Conservation (phyloP, 1,139 yeast genomes). For the Geotrichum fermentans region DNA sequence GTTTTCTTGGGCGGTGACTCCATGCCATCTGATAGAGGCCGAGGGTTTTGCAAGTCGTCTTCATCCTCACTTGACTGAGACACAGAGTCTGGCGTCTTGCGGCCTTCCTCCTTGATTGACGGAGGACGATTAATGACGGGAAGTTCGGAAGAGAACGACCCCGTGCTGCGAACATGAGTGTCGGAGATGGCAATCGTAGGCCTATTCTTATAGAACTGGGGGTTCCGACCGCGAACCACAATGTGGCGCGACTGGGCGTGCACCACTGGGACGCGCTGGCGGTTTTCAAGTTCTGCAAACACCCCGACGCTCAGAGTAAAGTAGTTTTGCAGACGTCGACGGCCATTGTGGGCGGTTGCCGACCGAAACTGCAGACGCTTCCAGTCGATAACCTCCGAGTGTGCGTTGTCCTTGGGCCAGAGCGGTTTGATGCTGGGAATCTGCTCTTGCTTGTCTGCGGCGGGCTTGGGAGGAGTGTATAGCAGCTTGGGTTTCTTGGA, state of each 20-base stretch:
- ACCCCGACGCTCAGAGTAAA: slow-evolving; percentile 48
- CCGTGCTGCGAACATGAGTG: not conserved
- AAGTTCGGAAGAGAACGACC: not conserved
- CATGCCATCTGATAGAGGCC: slow-evolving; percentile 12
- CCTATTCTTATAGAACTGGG: slow-evolving; percentile 55
- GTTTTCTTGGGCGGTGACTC: slow-evolving; percentile 4
- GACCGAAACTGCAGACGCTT: slow-evolving; percentile 48
- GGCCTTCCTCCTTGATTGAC: slow-evolving; percentile 1
- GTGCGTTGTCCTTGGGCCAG: slow-evolving; percentile 29
- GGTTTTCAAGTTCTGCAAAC: slow-evolving; percentile 36
- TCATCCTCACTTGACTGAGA: slow-evolving; percentile 11
- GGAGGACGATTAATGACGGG: not conserved
- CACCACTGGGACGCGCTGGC: slow-evolving; percentile 29
- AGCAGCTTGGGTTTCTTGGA: slow-evolving; percentile 28
- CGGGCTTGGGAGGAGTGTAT: slow-evolving; percentile 30
- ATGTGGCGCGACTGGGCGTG: slow-evolving; percentile 44
- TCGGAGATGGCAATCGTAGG: slow-evolving; percentile 40
- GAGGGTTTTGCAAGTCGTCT: slow-evolving; percentile 7
- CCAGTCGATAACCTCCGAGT: slow-evolving; percentile 39
- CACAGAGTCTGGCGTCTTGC: slow-evolving; percentile 2
- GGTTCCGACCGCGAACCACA: slow-evolving; percentile 62
- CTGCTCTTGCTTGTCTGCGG: slow-evolving; percentile 20
- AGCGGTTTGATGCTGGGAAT: slow-evolving; percentile 31
- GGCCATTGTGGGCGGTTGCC: slow-evolving; percentile 66
- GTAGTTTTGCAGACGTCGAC: slow-evolving; percentile 52